Conservation (phyloP, 2,329 filamentous ascomycete genomes). For the Sporothrix brunneoviolacea region DNA sequence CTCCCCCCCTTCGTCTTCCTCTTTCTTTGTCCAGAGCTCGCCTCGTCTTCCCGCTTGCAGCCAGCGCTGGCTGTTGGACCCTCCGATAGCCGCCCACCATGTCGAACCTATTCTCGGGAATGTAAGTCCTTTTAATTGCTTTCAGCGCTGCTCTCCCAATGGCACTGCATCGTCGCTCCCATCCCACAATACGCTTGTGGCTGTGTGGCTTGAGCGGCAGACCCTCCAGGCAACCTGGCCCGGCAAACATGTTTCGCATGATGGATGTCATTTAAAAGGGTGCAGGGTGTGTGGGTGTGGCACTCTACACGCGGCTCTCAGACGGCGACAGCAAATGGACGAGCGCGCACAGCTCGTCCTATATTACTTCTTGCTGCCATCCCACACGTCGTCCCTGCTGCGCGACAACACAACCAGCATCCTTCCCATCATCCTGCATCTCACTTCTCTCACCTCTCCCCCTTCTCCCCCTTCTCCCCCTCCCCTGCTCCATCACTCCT, state of each 20-base stretch:
- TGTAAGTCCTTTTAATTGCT: conserved; percentile 18
- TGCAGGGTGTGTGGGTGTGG: background rate
- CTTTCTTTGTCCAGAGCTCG: background rate
- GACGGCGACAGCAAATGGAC: background rate
- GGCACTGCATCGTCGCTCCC: no score
- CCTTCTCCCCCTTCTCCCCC: background rate
- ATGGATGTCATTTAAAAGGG: background rate
- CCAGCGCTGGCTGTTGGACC: conserved; percentile 1
- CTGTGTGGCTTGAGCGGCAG: background rate
- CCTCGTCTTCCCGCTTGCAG: background rate
- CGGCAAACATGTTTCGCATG: conserved; percentile 6
- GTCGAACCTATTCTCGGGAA: conserved; percentile 26
- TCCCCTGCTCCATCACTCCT: background rate
- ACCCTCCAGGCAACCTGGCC: conserved; percentile 2
- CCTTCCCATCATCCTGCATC: no score
- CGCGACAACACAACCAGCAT: no score
- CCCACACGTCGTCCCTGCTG: no score
- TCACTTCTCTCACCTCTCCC: background rate
- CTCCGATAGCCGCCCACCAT: conserved; percentile 18
- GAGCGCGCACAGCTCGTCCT: background rate
- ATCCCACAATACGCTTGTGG: no score
- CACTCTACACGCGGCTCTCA: background rate
- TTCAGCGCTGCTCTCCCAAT: no score
- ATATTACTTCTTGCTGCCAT: background rate
- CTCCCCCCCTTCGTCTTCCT: background rate